phyloP scores from a whole-genome alignment of 2,329 filamentous ascomycete genomes.

The Colletotrichum plurivorum region DNA sequence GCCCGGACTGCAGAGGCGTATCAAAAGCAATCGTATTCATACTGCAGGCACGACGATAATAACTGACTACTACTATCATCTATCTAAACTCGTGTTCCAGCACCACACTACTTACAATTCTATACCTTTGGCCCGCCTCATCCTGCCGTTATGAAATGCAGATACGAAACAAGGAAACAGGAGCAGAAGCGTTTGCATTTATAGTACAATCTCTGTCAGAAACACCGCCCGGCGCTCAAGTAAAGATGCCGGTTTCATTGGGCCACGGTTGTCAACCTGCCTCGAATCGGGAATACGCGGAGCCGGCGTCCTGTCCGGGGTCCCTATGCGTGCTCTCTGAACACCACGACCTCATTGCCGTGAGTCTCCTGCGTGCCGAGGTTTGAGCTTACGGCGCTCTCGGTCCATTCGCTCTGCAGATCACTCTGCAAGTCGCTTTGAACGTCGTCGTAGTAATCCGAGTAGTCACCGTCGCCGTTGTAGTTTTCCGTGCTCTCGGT shows the following conservation, averaged over 20 bases:
- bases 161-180: slow-evolving; percentile 31
- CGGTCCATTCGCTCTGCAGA: slow-evolving; percentile 64
- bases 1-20: background rate
- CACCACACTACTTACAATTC: slow-evolving; percentile 9
- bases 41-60: background rate
- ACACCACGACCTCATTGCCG: slow-evolving; percentile 49
- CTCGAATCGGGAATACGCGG: background rate
- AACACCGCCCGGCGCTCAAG: slow-evolving; percentile 9
- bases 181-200: background rate
- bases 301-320: background rate
- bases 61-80: background rate
- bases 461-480: slow-evolving; percentile 53
- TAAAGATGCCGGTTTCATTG: background rate
- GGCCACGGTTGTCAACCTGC: background rate
- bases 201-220: slow-evolving; percentile 26
- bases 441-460: slow-evolving; percentile 52
- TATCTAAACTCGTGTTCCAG: slow-evolving; percentile 7
- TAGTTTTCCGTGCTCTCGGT: slow-evolving; percentile 56
- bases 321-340: slow-evolving; percentile 45
- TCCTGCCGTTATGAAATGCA: slow-evolving; percentile 14
- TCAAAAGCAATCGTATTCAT: background rate
- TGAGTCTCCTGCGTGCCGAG: slow-evolving; percentile 40
- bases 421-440: slow-evolving; percentile 36
- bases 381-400: slow-evolving; percentile 52
- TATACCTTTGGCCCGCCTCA: slow-evolving; percentile 2